Base-by-base conservation (phyloP, 768 basidiomycete species). In the Daedalea quercina region DNA sequence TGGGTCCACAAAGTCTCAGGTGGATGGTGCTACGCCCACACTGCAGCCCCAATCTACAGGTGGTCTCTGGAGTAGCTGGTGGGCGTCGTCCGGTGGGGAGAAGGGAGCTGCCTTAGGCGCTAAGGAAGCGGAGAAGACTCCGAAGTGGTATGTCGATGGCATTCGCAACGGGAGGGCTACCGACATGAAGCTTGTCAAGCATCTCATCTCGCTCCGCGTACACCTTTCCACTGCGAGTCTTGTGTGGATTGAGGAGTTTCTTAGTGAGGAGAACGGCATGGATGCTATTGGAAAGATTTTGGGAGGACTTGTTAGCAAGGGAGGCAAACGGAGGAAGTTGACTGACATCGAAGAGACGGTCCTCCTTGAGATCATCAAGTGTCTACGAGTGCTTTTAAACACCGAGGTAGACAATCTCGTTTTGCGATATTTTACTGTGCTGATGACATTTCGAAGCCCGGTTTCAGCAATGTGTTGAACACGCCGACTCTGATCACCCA, bases 171-270 rank as follows among this genome's bases (percentile, higher is more conserved):
- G 73, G 47, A 88, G 76, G 59, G 58, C 73, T 3, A 69, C 73
- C 9, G 82, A 86, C 58, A 68, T 76, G 35, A 82, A 80, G 61
- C 74, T 93, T 24, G 74, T 79, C 47, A 92, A 89, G 62, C 82
- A 89, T 60, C 71, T 96, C 1, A 86, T 92, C 41, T 82, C 85
- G 1, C 73, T 97, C 17, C 82, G 93, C 2, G 87, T 94, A 0
- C 87, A 91, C 61, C 72, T 96, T 1, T 90, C 92, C 2, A 94
- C 92, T 0, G 89, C 87, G 0, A 84, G 82, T 54, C 54, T 94
- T 12, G 68, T 74, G 2, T 94, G 91, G 81, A 82, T 93, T 47
- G 75, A 84, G 58, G 81, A 84, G 33, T 95, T 96, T 63, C 71
- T 90, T n/a, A 71, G 74, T 1, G 61, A 66, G 0, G 80, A 82